Base-by-base conservation (phyloP, 495 filamentous ascomycete genomes). In the Penicillium crystallinum region DNA sequence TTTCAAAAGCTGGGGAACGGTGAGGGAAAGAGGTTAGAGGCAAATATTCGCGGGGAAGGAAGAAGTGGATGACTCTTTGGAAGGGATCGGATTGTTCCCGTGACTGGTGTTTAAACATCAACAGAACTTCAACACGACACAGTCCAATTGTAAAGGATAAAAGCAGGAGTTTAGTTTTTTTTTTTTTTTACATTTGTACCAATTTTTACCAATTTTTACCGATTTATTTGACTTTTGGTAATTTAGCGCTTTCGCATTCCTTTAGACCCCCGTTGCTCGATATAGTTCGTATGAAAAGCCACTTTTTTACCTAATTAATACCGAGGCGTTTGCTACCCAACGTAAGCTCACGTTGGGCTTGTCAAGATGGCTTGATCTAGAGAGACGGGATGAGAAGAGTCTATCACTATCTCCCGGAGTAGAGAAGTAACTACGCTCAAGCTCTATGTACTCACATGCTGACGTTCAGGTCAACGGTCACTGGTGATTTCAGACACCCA, bases 31-130 rank as follows among this genome's bases (percentile, higher is more conserved):
- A 12, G 22, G 4, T 17, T 46, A 19, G 39, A 37, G 19, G 41
- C 46, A 46, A 45, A 31, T 43, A 48, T 38, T 37, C 36, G 54
- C 33, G 50, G 44, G 51, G 49, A 52, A 52, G 30, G 40, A 55
- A 39, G 40, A 55, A 38, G 48, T 18, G 36, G 33, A 56, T 47
- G 49, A 56, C 23, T 46, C 43, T 39, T n/a, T 38, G 22, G n/a
- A 29, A 17, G 31, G 43, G 42, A 57, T 57, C 52, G 56, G 56
- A 55, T 52, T 59, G 63, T 66, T 66, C 63, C 63, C 63, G 63
- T 66, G 63, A 66, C 63, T 65, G 34, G 23, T n/a, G 56, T 54
- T 51, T 40, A 51, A 58, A 46, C 49, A 57, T 45, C 49, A 39
- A 48, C 31, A 53, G 29, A 53, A 56, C 42, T 62, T 30, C 38